Percentiles rank a stretch among this genome's conserved stretches.
phyloP scores from a whole-genome alignment of 371 early-diverging fungal genomes.

The Mortierella sp. region DNA sequence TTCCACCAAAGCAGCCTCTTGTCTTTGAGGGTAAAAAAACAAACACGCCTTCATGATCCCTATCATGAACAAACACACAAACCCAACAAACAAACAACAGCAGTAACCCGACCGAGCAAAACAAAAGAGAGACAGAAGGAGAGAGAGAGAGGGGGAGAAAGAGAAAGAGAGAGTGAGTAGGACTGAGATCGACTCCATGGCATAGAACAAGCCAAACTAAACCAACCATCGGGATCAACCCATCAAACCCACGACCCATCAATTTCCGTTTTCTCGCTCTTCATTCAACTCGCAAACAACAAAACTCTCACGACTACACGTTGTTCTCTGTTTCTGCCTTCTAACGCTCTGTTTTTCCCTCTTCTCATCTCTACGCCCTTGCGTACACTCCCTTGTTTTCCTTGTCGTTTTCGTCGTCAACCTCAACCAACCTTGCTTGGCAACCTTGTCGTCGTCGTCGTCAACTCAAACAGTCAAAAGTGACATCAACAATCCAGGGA shows the following conservation, averaged over 20 bases:
- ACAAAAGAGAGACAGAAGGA: not conserved
- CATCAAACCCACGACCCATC: no score
- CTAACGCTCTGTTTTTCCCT: not conserved
- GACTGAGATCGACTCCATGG: no score
- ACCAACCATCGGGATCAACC: no score
- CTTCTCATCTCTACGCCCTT: not conserved
- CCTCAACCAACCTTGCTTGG: not conserved
- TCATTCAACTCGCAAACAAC: not conserved
- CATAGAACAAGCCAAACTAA: no score
- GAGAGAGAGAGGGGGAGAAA: no score
- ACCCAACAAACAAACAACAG: no score
- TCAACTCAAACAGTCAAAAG: not conserved
- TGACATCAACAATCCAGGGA: slow-evolving; percentile 4
- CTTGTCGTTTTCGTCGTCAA: not conserved
- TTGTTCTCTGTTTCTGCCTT: not conserved
- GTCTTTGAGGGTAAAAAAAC: no score
- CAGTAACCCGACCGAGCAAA: slow-evolving; percentile 3
- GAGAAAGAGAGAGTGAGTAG: no score
- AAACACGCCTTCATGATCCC: no score
- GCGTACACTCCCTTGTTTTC: not conserved
- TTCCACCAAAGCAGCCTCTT: not conserved
- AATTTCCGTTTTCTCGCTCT: no score
- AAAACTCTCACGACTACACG: not conserved
- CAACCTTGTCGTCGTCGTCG: not conserved
- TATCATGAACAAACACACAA: no score